phyloP scores from a whole-genome alignment of 1,284 basidiomycete genomes.

The Microbotryomycetes sp. region DNA sequence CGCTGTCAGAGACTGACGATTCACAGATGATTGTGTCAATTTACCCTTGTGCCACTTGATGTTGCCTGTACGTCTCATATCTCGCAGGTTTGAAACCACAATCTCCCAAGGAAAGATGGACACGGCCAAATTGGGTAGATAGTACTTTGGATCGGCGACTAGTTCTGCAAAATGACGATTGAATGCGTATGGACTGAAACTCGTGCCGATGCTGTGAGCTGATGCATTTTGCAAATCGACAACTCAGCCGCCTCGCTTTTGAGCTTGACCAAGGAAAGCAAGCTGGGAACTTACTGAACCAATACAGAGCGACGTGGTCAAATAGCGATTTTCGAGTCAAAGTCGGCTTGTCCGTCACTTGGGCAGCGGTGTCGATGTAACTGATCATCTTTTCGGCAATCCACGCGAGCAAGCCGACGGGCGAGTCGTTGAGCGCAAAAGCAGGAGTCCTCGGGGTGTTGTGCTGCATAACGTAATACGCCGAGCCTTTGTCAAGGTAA shows the following conservation, averaged over 20 bases:
- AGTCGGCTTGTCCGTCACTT: background rate
- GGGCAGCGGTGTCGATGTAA: background rate
- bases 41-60: slow-evolving; percentile 12
- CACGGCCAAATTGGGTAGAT: slow-evolving; percentile 13
- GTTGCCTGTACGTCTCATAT: slow-evolving; percentile 3
- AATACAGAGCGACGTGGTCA: slow-evolving; percentile 13
- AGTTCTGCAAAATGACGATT: slow-evolving; percentile 16
- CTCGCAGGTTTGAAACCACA: slow-evolving; percentile 1
- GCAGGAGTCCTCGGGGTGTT: slow-evolving; percentile 18
- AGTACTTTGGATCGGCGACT: slow-evolving; percentile 6
- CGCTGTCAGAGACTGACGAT: background rate
- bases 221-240: no score
- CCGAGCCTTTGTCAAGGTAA: slow-evolving; percentile 15
- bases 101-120: slow-evolving; percentile 17
- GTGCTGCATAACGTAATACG: slow-evolving; percentile 21
- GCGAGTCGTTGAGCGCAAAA: slow-evolving; percentile 17
- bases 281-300: slow-evolving; percentile 8
- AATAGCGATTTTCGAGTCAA: slow-evolving; percentile 11
- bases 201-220: slow-evolving; percentile 18
- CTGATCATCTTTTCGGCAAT: slow-evolving; percentile 22
- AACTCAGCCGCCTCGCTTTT: background rate
- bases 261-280: background rate
- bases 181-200: slow-evolving; percentile 21
- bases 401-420: slow-evolving; percentile 22
- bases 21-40: background rate